Percentiles rank a stretch among this genome's conserved stretches.
Conservation (phyloP, 2,329 filamentous ascomycete species). For the Parafenestella ontariensis region DNA sequence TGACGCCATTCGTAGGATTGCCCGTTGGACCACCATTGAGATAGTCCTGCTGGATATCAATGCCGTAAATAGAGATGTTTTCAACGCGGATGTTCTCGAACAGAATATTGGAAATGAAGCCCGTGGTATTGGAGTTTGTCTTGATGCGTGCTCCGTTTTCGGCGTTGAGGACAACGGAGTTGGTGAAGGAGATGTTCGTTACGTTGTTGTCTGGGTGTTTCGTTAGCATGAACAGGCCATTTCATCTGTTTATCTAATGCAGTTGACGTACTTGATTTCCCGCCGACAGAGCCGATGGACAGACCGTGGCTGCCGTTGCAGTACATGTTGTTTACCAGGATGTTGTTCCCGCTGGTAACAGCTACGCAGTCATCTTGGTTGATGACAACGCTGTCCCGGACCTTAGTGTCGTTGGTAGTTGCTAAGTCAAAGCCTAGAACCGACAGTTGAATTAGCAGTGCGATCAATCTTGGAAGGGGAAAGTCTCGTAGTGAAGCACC, state of each 20-base stretch:
- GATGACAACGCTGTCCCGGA: constrained; percentile 57
- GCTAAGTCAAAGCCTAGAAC: constrained; percentile 57
- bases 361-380: constrained; percentile 67
- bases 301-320: constrained; percentile 62
- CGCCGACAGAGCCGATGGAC: constrained; percentile 63
- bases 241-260: background rate
- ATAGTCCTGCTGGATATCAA: constrained; percentile 31
- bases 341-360: constrained; percentile 59
- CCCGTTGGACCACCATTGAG: background rate
- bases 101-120: constrained; percentile 35
- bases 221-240: background rate
- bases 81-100: constrained; percentile 38
- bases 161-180: constrained; percentile 57
- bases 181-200: constrained; percentile 53
- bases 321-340: constrained; percentile 43
- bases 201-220: constrained; percentile 37
- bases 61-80: constrained; percentile 55
- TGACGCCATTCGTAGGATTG: constrained; percentile 52
- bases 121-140: constrained; percentile 58
- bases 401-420: constrained; percentile 45
- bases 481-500: background rate
- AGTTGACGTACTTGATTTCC: constrained; percentile 17
- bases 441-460: background rate
- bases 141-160: constrained; percentile 65
- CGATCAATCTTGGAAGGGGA: background rate